A percentile compares a stretch with the other conserved stretches of the same genome.
Conservation (phyloP, 495 filamentous ascomycete species). For the Penicillium taxi region DNA sequence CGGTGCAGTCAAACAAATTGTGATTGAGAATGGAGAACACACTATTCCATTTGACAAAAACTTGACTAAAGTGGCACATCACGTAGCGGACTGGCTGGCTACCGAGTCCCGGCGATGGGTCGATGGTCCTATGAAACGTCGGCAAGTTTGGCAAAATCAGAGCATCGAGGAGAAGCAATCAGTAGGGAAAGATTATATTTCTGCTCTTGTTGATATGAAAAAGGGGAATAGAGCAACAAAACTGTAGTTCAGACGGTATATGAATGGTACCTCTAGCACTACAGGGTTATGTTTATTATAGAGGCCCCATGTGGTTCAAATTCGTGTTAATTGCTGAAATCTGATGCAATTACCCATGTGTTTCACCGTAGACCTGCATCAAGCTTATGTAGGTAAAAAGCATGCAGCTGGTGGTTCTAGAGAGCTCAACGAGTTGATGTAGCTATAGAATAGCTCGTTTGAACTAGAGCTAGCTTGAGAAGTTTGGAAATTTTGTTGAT, state of each 20-base stretch:
- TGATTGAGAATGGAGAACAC: constrained; percentile 8
- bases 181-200: not conserved
- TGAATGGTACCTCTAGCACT: too few species aligned
- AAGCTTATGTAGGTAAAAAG: too few species aligned
- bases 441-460: too few species aligned
- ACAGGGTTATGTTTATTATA: too few species aligned
- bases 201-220: not conserved
- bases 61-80: not conserved
- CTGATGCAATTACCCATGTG: too few species aligned
- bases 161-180: constrained; percentile 1
- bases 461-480: too few species aligned
- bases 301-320: too few species aligned
- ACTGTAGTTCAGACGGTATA: not conserved
- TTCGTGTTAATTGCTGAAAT: too few species aligned
- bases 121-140: constrained; percentile 1
- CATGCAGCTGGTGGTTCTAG: too few species aligned
- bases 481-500: too few species aligned
- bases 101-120: constrained; percentile 1
- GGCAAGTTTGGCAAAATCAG: not conserved
- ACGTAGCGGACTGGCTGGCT: not conserved
- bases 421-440: too few species aligned
- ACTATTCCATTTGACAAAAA: constrained; percentile 8
- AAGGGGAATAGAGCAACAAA: not conserved
- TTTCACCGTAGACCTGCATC: too few species aligned
- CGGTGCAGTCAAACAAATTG: constrained; percentile 9